phyloP scores from a whole-genome alignment of 2,329 filamentous ascomycete genomes.

The Curvularia spicifera region DNA sequence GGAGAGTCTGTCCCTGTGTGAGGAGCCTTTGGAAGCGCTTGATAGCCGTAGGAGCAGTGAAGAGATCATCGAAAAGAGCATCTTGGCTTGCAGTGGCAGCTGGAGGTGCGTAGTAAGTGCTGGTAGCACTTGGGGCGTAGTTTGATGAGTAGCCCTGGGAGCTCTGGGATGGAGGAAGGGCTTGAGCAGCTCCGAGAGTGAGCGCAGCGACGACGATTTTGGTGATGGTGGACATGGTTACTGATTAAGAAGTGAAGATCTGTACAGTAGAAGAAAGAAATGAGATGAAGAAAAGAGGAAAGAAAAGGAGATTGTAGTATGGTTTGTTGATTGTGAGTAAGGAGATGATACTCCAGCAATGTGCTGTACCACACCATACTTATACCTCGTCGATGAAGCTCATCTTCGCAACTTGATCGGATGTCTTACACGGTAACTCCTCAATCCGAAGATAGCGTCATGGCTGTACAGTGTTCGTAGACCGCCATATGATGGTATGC shows the following conservation, averaged over 20 bases:
- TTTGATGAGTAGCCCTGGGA: slow-evolving; percentile 12
- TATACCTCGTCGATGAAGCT: slow-evolving; percentile 27
- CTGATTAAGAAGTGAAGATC: slow-evolving; percentile 28
- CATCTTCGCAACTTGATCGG: slow-evolving; percentile 2
- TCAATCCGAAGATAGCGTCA: slow-evolving; percentile 10
- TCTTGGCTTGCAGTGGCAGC: slow-evolving; percentile 28
- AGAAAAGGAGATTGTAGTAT: slow-evolving; percentile 30
- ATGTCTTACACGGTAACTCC: slow-evolving; percentile 16
- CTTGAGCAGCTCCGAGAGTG: slow-evolving; percentile 40
- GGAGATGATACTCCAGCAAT: slow-evolving; percentile 28
- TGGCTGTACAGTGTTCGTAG: slow-evolving; percentile 21
- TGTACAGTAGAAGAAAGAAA: slow-evolving; percentile 27
- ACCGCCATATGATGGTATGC: slow-evolving; percentile 17
- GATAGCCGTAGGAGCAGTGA: slow-evolving; percentile 45
- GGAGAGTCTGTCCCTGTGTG: slow-evolving; percentile 38
- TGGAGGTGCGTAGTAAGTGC: slow-evolving; percentile 8
- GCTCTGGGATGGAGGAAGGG: slow-evolving; percentile 34
- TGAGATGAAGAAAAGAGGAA: slow-evolving; percentile 24
- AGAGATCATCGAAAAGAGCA: slow-evolving; percentile 39
- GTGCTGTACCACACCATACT: slow-evolving; percentile 23
- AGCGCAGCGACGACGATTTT: slow-evolving; percentile 45
- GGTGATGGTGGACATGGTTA: slow-evolving; percentile 46
- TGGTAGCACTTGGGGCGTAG: not conserved
- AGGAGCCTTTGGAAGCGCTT: slow-evolving; percentile 50
- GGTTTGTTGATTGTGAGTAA: slow-evolving; percentile 37